Base-by-base conservation (phyloP, 306 rosid genomes). In the Ochetophila trinervis region DNA sequence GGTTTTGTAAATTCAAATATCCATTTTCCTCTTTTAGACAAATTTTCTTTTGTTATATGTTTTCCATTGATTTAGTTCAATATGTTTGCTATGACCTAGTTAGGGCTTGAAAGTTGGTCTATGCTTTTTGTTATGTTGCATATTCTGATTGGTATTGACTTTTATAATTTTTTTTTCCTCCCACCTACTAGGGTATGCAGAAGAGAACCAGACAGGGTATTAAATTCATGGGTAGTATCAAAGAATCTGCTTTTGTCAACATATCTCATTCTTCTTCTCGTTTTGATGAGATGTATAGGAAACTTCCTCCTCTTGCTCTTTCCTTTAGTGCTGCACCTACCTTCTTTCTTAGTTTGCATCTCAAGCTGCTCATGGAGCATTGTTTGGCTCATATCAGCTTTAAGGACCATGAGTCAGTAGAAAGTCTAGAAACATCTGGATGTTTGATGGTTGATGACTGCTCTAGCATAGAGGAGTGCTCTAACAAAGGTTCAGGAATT, bases 261-360 rank as follows among this genome's bases (percentile, higher is more conserved):
- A 62, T 62, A 35, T 63, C 74, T 50, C 73, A 67, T 66, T 66
- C 68, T 67, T 74, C 68, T 42, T 50, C 78, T 67, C 69, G 23
- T 80, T 50, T 73, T 62, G 82, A 77, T 67, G 72, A 74, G 71
- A 77, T 69, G 50, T 51, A 12, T 22, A 62, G 70, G 72, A 84
- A 79, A 67, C 82, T 86, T 76, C 88, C 86, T 66, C 85, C 91
- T 16, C 82, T 88, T 73, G 75, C 91, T 70, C 91, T 88, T 77
- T 80, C 88, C 71, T 86, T 84, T 78, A 75, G 91, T 59, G 94
- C 99, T 56, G 91, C 94, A 3, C 96, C 99, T 50, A 70, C 91
- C 21, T 90, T 84, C 78, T 88, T 90, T 72, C 74, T 94, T 68
- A 72, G 85, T 72, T 75, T 94, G 87, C 99, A 90, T 78, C 91